Conservation (phyloP, 495 filamentous ascomycete species). For the Hypoxylon trugodes region DNA sequence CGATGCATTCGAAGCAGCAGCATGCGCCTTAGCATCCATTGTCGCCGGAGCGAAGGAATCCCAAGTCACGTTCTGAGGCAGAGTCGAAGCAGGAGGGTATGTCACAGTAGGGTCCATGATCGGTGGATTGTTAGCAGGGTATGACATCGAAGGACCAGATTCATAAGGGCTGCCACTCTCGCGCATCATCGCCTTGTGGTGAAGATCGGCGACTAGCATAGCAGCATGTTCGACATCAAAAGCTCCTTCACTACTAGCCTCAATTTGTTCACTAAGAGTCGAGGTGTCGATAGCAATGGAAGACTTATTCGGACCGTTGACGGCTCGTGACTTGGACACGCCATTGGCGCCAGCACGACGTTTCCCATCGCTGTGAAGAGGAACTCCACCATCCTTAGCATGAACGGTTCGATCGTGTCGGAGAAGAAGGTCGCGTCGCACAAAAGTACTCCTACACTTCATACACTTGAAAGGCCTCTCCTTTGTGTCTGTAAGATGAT, state of each 20-base stretch:
- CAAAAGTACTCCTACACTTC: slow-evolving; percentile 98
- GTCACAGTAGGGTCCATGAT: slow-evolving; percentile 75
- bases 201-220: slow-evolving; percentile 98
- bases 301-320: slow-evolving; percentile 77
- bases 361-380: slow-evolving; percentile 93
- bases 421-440: slow-evolving; percentile 92
- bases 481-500: slow-evolving; percentile 79
- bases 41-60: slow-evolving; percentile 77
- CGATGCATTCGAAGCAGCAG: slow-evolving; percentile 69
- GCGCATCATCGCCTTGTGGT: slow-evolving; percentile 91
- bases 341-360: slow-evolving; percentile 76
- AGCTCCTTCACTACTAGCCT: slow-evolving; percentile 92
- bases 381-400: slow-evolving; percentile 96
- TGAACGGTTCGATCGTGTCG: slow-evolving; percentile 98
- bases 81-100: slow-evolving; percentile 75
- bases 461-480: slow-evolving; percentile 98
- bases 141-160: slow-evolving; percentile 73
- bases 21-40: slow-evolving; percentile 72
- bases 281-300: slow-evolving; percentile 86
- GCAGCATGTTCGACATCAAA: slow-evolving; percentile 98
- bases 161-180: slow-evolving; percentile 65
- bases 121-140: slow-evolving; percentile 72
- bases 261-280: slow-evolving; percentile 86
- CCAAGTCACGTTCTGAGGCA: slow-evolving; percentile 75
- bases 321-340: slow-evolving; percentile 69